Evolutionary conservation across 2,329 filamentous ascomycete species (phyloP).

Genomic region (Hansfordia pulvinata): DNA sequence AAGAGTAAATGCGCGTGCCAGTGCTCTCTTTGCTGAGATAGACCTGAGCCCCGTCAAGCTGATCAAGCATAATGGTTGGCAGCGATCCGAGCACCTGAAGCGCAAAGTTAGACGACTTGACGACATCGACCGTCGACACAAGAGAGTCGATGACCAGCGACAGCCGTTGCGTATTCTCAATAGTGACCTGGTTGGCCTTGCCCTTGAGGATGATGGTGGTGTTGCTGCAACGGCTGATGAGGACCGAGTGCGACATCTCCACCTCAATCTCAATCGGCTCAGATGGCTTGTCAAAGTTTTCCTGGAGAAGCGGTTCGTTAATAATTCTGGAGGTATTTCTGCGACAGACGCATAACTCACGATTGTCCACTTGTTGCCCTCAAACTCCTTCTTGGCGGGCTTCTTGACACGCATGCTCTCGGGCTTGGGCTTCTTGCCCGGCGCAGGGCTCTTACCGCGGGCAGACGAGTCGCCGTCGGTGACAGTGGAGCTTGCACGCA

Average conservation of each 20-base stretch:
- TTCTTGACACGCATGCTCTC: conserved; percentile 78
- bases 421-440: conserved; percentile 76
- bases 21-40: conserved; percentile 75
- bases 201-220: conserved; percentile 79
- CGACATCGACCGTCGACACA: conserved; percentile 83
- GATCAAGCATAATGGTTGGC: conserved; percentile 81
- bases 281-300: conserved; percentile 74
- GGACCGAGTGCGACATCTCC: conserved; percentile 71
- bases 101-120: conserved; percentile 90
- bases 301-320: conserved; percentile 28
- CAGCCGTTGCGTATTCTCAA: conserved; percentile 78
- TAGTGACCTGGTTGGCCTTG: conserved; percentile 92
- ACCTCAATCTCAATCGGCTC: conserved; percentile 71
- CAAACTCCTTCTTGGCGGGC: conserved; percentile 63
- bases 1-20: conserved; percentile 71
- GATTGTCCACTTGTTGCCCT: conserved; percentile 88
- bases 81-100: conserved; percentile 80
- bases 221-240: conserved; percentile 86
- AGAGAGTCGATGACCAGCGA: conserved; percentile 82
- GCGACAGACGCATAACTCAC: conserved; percentile 26
- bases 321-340: background rate
- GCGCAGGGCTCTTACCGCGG: conserved; percentile 73
- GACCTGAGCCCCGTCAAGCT: conserved; percentile 79
- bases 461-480: conserved; percentile 39
- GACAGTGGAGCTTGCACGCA: conserved; percentile 62